These are phyloP conservation scores for Aspergillus melleus DNA, from an alignment of 2,329 filamentous ascomycete species.

Conservation along the genomic window DNA sequence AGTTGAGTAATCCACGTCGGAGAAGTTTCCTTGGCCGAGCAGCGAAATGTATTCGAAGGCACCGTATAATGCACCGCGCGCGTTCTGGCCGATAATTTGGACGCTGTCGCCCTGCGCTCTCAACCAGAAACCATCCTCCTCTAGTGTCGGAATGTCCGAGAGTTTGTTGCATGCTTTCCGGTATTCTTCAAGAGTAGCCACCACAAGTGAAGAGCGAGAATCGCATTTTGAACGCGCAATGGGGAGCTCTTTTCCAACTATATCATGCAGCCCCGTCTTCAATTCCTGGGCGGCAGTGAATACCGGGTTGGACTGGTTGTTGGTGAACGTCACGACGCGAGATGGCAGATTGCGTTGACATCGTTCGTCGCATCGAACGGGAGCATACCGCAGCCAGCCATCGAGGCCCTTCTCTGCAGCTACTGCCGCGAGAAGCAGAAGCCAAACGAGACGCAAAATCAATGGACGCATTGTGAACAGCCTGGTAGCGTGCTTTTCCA, in stretches of 20 bases:
- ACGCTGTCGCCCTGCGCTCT: conserved; percentile 49
- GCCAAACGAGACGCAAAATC: background rate
- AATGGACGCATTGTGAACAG: background rate
- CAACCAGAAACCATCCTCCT: conserved; percentile 59
- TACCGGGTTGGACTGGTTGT: conserved; percentile 56
- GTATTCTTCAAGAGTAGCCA: conserved; percentile 36
- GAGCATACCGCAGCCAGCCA: conserved; percentile 66
- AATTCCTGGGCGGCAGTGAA: conserved; percentile 61
- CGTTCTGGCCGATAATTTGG: conserved; percentile 64
- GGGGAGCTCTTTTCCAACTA: conserved; percentile 53
- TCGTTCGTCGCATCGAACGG: conserved; percentile 43
- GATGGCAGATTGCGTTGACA: conserved; percentile 48
- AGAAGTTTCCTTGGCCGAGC: conserved; percentile 61
- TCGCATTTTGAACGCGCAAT: conserved; percentile 30
- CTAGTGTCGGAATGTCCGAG: conserved; percentile 26
- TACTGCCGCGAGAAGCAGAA: background rate
- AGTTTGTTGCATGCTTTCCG: conserved; percentile 20
- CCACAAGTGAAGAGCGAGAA: conserved; percentile 22
- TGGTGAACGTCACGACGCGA: conserved; percentile 56
- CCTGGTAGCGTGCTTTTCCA: background rate
- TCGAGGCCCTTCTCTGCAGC: conserved; percentile 61
- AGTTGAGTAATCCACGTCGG: conserved; percentile 48
- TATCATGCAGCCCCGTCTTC: conserved; percentile 56
- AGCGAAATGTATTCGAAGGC: conserved; percentile 67
- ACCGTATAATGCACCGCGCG: conserved; percentile 68